A percentile compares a stretch with the other conserved stretches of the same genome.
Evolutionary conservation across 441 rosid genomes (phyloP).

Genomic region (Dalechampia spathulata): DNA sequence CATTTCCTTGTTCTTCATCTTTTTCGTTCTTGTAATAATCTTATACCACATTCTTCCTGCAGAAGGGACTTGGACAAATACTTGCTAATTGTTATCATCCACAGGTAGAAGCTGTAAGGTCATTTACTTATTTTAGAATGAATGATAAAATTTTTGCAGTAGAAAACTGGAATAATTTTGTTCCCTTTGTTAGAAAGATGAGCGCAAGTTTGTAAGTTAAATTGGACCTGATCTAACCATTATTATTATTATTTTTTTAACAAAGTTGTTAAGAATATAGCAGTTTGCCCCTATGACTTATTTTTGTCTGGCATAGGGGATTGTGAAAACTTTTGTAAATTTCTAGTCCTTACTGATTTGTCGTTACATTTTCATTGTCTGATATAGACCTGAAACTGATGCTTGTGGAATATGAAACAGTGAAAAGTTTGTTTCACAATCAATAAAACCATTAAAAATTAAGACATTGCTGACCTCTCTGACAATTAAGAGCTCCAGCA

Average conservation of each 20-base stretch:
- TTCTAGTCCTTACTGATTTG: slow-evolving; percentile 5
- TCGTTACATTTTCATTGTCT: not conserved
- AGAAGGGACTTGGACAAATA: slow-evolving; percentile 53
- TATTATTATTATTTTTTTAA: no score
- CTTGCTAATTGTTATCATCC: slow-evolving; percentile 49
- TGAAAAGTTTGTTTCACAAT: slow-evolving; percentile 2
- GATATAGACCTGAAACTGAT: not conserved
- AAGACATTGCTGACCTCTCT: slow-evolving; percentile 35
- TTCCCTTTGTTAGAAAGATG: slow-evolving; percentile 60
- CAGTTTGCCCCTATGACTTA: slow-evolving; percentile 29
- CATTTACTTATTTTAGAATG: slow-evolving; percentile 63
- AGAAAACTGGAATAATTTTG: slow-evolving; percentile 72
- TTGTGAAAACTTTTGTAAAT: slow-evolving; percentile 8
- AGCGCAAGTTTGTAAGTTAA: slow-evolving; percentile 38
- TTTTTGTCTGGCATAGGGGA: slow-evolving; percentile 19
- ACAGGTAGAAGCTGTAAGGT: slow-evolving; percentile 50
- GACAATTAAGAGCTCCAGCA: slow-evolving; percentile 63
- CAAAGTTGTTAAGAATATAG: slow-evolving; percentile 12
- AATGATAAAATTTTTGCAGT: slow-evolving; percentile 48
- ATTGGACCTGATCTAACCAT: slow-evolving; percentile 19
- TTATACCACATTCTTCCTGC: slow-evolving; percentile 18
- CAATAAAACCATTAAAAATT: no score
- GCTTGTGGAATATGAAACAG: no score
- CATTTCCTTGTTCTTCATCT: not conserved
- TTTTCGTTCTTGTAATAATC: not conserved